Conservation (phyloP, 208 protist species). For the Acanthamoeba triangularis region DNA sequence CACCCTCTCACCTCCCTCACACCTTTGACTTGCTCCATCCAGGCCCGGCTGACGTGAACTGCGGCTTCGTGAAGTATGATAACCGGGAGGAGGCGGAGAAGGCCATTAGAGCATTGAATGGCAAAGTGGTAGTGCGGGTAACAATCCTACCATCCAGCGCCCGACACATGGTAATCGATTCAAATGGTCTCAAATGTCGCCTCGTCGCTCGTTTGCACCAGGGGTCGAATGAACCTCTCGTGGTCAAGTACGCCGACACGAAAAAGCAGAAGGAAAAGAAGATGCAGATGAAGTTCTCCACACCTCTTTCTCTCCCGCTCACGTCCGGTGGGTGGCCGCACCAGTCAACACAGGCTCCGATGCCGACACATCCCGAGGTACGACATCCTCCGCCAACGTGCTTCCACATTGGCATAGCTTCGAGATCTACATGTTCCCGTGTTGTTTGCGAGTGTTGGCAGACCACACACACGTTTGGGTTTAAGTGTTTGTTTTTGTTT, state of each 20-base stretch:
- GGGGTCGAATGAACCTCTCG: slow-evolving; percentile 29
- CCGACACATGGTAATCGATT: neutral
- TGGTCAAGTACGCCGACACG: slow-evolving; percentile 85
- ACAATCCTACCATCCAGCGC: neutral
- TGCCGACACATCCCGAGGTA: neutral
- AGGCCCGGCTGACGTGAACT: slow-evolving; percentile 83
- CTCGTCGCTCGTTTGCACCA: neutral
- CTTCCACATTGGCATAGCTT: too few species aligned
- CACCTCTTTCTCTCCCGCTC: neutral
- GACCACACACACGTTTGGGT: neutral
- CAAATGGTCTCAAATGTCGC: neutral
- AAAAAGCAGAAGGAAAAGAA: slow-evolving; percentile 84
- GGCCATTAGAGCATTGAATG: slow-evolving; percentile 85
- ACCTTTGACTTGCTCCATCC: neutral
- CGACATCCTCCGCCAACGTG: neutral
- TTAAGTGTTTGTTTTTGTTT: neutral
- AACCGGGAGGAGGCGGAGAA: slow-evolving; percentile 75
- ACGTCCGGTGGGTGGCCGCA: neutral
- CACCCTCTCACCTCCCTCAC: neutral
- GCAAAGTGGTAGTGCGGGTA: slow-evolving; percentile 63
- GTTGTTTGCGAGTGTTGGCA: too few species aligned
- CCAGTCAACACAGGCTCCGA: neutral
- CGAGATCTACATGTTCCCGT: too few species aligned
- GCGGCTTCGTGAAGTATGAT: slow-evolving; percentile 88
- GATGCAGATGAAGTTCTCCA: slow-evolving; percentile 35